Base-by-base conservation (phyloP, 768 basidiomycete genomes). In the Gloeopeniophorella convolvens region DNA sequence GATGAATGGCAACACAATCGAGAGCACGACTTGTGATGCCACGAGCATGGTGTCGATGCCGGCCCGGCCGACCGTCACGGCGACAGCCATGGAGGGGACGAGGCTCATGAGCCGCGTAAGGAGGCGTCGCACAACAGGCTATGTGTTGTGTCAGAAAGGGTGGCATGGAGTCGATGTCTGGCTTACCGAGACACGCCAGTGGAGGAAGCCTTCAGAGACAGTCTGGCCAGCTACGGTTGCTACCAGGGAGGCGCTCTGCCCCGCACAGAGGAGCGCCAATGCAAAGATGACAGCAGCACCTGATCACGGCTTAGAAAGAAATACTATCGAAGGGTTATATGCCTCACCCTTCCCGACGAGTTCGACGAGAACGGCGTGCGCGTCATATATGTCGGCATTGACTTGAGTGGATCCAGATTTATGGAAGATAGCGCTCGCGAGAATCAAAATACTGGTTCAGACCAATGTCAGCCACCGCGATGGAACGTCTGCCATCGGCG, bases 171-270 rank as follows among this genome's bases (percentile, higher is more conserved):
- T 66, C 62, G 2, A 68, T 67, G n/a, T 1, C 15, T 20, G 27
- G 56, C 62, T 39, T 61, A 87, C 85, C 56, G 88, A 86, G 30
- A 90, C 77, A 39, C 80, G 76, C 91, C 91, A 95, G 45, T 78
- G 80, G 46, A 95, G 73, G 66, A 93, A 92, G 0, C 93, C 92
- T 66, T 96, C 92, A 0, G 82, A 83, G 32, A 97, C 84, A 18
- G 89, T 84, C 66, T 96, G 93, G 0, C 92, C 92, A 1, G 89
- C 85, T 11, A 95, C 76, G 0, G 91, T 96, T 9, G 89, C 92
- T 3, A 95, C 85, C 42, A 96, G 77, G 7, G 85, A 87, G 0
- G 94, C 88, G 56, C 88, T 88, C 73, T 96, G 92, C 2, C 94
- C 93, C 2, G 90, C 73, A 28, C 83, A 80, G 11, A 97, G 75